Percentiles rank a stretch among this genome's conserved stretches.
These are phyloP conservation scores for Geotrichum histeridarum DNA, from an alignment of 1,139 yeast species.

Conservation along the genomic window DNA sequence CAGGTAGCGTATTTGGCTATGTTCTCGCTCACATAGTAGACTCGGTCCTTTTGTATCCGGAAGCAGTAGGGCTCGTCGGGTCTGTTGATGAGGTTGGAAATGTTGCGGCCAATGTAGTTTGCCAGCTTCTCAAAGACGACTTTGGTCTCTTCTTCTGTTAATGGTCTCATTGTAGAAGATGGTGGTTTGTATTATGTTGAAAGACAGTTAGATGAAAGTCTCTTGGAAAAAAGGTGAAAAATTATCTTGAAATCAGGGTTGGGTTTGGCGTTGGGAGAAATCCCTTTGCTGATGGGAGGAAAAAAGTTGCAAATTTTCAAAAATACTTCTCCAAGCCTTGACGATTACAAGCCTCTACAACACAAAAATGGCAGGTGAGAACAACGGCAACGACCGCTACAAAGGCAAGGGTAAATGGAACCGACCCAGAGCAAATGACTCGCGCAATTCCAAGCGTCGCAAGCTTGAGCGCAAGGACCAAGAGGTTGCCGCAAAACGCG, in stretches of 20 bases:
- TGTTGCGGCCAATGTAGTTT: slow-evolving; percentile 91
- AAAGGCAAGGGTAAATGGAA: slow-evolving; percentile 22
- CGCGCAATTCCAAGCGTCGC: slow-evolving; percentile 18
- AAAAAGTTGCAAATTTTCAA: slow-evolving; percentile 7
- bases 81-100: slow-evolving; percentile 79
- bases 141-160: slow-evolving; percentile 95
- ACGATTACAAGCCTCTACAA: neutral
- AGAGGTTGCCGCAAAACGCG: slow-evolving; percentile 17
- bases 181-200: neutral
- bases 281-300: neutral
- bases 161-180: slow-evolving; percentile 68
- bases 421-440: slow-evolving; percentile 21
- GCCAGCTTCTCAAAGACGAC: slow-evolving; percentile 95
- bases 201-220: neutral
- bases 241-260: slow-evolving; percentile 4
- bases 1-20: slow-evolving; percentile 86
- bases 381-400: slow-evolving; percentile 12
- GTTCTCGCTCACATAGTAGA: slow-evolving; percentile 80
- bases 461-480: slow-evolving; percentile 15
- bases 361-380: slow-evolving; percentile 7
- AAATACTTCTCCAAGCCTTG: neutral
- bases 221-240: neutral
- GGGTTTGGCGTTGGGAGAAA: slow-evolving; percentile 4
- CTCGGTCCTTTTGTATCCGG: slow-evolving; percentile 92
- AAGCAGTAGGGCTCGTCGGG: slow-evolving; percentile 90